Conservation (phyloP, 164 flowering plant genomes). For the Santalum album region DNA sequence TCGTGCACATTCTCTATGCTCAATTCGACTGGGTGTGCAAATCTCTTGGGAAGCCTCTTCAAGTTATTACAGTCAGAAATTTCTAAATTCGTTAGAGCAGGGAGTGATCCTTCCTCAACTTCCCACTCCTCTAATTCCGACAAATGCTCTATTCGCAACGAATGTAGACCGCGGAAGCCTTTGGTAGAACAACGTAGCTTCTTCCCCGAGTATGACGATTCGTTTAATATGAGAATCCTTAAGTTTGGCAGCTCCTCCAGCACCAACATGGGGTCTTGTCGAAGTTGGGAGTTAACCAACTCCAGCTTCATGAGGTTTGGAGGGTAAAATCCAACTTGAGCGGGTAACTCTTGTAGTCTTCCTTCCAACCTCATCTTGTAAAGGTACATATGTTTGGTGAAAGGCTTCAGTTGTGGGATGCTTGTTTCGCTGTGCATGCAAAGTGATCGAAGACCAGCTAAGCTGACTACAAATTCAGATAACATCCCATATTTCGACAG, state of each 20-base stretch:
- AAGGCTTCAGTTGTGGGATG: background rate
- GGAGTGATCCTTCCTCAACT: background rate
- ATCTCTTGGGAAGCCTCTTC: background rate
- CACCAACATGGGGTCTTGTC: background rate
- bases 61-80: background rate
- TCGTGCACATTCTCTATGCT: no score
- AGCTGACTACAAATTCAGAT: background rate
- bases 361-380: background rate
- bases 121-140: background rate
- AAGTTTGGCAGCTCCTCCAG: background rate
- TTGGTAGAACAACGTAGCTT: background rate
- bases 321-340: background rate
- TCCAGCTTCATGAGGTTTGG: background rate
- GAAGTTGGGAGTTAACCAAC: background rate
- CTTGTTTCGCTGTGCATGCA: background rate
- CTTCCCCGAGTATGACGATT: background rate
- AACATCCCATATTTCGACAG: background rate
- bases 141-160: no score
- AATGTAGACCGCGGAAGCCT: background rate
- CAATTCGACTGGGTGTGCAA: no score
- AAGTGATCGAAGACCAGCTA: background rate
- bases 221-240: background rate
- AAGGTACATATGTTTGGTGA: background rate
- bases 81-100: background rate
- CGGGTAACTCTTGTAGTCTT: background rate